Evolutionary conservation across 495 filamentous ascomycete species (phyloP).

Genomic region (Copromyces sp.): DNA sequence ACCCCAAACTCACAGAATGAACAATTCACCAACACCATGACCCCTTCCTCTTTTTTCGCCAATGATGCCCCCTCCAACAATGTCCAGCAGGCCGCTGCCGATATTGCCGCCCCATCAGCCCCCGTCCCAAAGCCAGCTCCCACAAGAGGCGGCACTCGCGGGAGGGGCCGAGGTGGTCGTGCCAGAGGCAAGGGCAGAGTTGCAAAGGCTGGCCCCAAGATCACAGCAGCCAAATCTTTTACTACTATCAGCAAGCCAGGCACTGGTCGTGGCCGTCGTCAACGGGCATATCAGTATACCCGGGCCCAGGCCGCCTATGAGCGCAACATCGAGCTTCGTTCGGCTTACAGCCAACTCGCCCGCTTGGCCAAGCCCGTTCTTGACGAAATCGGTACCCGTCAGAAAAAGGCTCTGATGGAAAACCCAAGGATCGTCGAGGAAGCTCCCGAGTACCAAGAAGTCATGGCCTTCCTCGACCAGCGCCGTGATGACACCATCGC

Average conservation of each 20-base stretch:
- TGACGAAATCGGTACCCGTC: constrained; percentile 32
- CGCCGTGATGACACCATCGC: constrained; percentile 17
- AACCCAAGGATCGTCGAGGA: constrained; percentile 23
- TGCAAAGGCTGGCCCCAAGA: constrained; percentile 20
- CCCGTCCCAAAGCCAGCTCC: not conserved
- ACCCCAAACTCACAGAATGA: not conserved
- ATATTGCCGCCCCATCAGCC: not conserved
- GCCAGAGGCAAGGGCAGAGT: constrained; percentile 17
- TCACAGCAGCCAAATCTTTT: constrained; percentile 10
- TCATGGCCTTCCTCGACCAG: constrained; percentile 22
- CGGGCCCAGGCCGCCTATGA: constrained; percentile 37
- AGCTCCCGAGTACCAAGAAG: constrained; percentile 18
- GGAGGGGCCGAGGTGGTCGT: constrained; percentile 20
- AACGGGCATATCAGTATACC: constrained; percentile 30
- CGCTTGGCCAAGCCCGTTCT: constrained; percentile 30
- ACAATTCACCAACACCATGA: not conserved
- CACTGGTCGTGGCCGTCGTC: constrained; percentile 31
- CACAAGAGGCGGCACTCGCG: constrained; percentile 9
- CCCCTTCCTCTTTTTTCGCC: not conserved
- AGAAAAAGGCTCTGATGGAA: constrained; percentile 24
- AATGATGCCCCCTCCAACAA: not conserved
- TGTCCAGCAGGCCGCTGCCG: not conserved
- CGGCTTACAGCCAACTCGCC: constrained; percentile 27
- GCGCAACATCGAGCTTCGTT: constrained; percentile 32
- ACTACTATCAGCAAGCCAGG: constrained; percentile 1